phyloP scores from a whole-genome alignment of 306 rosid species.

The Mimosa bimucronata region DNA sequence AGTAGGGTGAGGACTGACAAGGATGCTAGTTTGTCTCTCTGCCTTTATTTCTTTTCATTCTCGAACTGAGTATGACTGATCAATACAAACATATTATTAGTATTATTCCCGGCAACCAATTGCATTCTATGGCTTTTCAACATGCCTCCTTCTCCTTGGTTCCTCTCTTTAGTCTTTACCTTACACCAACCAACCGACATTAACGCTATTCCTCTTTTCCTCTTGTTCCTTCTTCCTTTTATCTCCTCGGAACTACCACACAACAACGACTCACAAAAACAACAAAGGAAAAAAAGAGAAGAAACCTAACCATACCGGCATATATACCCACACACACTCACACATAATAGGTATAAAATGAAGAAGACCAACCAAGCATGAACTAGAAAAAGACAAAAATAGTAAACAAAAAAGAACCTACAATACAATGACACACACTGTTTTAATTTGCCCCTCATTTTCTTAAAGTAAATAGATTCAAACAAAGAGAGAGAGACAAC shows the following conservation, averaged over 20 bases:
- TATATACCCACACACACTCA: not conserved
- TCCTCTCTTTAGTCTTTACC: constrained; percentile 54
- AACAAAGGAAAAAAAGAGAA: no score
- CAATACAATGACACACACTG: constrained; percentile 1
- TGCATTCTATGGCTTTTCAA: constrained; percentile 60
- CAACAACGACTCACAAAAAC: constrained; percentile 19
- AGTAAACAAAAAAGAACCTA: not conserved
- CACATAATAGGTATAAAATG: not conserved
- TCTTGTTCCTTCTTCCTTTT: constrained; percentile 30
- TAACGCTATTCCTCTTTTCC: constrained; percentile 43
- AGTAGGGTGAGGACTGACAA: constrained; percentile 49
- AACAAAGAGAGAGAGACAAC: not conserved
- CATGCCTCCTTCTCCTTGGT: constrained; percentile 49
- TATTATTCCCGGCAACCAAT: constrained; percentile 66
- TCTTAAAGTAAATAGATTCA: constrained; percentile 33
- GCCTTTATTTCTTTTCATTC: constrained; percentile 45
- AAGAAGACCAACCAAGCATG: not conserved
- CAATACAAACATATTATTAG: not conserved
- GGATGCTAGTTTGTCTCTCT: constrained; percentile 57
- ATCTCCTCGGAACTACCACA: constrained; percentile 66
- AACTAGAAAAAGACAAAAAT: constrained; percentile 24
- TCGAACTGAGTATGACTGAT: constrained; percentile 56
- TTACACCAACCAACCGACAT: constrained; percentile 58
- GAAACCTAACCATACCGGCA: not conserved
- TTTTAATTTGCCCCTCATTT: constrained; percentile 28